Conservation (phyloP, 2,329 filamentous ascomycete genomes). For the Aspergillus fischeri region DNA sequence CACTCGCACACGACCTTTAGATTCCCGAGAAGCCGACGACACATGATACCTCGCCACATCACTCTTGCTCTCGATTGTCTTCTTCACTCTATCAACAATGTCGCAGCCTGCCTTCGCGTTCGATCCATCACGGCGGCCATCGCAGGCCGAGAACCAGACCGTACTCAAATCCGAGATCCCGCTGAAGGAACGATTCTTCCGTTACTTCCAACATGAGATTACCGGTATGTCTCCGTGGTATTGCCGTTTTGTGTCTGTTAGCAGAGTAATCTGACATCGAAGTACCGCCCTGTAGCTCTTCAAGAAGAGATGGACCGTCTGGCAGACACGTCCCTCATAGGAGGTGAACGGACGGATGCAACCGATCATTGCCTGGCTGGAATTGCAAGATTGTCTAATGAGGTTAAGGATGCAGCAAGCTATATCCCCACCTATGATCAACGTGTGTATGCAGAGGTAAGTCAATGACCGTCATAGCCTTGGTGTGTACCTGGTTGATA, state of each 20-base stretch:
- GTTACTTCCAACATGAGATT: constrained; percentile 73
- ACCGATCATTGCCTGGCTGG: constrained; percentile 74
- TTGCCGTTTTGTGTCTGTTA: constrained; percentile 2
- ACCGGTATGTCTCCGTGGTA: constrained; percentile 50
- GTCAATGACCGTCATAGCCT: constrained; percentile 2
- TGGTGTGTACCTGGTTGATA: constrained; percentile 15
- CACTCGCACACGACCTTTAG: constrained; percentile 3
- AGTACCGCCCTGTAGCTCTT: constrained; percentile 52
- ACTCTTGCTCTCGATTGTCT: background rate
- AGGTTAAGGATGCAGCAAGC: constrained; percentile 77
- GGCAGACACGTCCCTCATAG: constrained; percentile 56
- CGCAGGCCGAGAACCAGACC: constrained; percentile 30
- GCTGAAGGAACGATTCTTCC: constrained; percentile 76
- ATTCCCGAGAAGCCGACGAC: background rate
- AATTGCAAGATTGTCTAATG: constrained; percentile 75
- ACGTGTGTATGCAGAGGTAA: constrained; percentile 74
- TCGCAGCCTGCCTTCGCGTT: constrained; percentile 26
- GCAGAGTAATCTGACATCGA: constrained; percentile 14
- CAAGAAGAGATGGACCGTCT: constrained; percentile 72
- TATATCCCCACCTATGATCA: constrained; percentile 88
- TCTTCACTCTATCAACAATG: constrained; percentile 20
- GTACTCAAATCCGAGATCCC: constrained; percentile 35
- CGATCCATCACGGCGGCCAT: constrained; percentile 26
- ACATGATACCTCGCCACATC: background rate
- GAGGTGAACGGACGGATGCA: constrained; percentile 73